Evolutionary conservation across 2,329 filamentous ascomycete species (phyloP), one percentile per base, ranked within the genome.

Genomic region (Colletotrichum sp.): DNA sequence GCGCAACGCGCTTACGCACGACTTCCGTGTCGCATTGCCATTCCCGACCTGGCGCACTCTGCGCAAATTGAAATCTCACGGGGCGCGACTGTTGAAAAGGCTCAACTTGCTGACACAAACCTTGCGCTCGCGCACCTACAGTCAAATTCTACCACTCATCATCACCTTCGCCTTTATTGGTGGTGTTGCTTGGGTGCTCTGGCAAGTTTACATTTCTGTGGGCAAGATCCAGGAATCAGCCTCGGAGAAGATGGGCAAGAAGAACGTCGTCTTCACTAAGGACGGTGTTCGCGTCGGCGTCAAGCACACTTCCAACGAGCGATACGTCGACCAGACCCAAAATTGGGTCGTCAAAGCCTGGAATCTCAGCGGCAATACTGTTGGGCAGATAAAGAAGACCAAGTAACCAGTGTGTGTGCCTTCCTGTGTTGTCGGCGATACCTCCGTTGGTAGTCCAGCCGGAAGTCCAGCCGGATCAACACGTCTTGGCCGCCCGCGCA

Each of bases 181-280:
- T 77, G 89, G 86, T 71, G 83, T 90, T 62, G 93, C 88, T 72
- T 95, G 92, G 85, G 87, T 96, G 74, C 90, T 91, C 76, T 95
- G 95, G 84, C 92, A 95, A 76, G 89, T 96, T 83, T 96, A 94
- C 85, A 84, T 94, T 71, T 92, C 92, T 84, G 88, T 91, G 71
- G 89, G 88, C 85, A 90, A 94, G 83, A 92, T 96, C 80, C 90
- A 91, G 76, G 87, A 91, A 76, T 89, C 90, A 75, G 93, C 94
- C 63, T 90, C 90, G 65, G 89, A 93, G 84, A 92, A 92, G 81
- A 94, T 96, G 91, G 92, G 93, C 83, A 92, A 92, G 86, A 94
- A 94, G 87, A 94, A 96, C 82, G 90, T 96, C 72, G 88, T 92
- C 55, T 94, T 95, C 84, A 93, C 92, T 52, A 95, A 94, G 83